Conservation (phyloP, 75 land plant genomes). For the Adiantum capillusveneris region DNA sequence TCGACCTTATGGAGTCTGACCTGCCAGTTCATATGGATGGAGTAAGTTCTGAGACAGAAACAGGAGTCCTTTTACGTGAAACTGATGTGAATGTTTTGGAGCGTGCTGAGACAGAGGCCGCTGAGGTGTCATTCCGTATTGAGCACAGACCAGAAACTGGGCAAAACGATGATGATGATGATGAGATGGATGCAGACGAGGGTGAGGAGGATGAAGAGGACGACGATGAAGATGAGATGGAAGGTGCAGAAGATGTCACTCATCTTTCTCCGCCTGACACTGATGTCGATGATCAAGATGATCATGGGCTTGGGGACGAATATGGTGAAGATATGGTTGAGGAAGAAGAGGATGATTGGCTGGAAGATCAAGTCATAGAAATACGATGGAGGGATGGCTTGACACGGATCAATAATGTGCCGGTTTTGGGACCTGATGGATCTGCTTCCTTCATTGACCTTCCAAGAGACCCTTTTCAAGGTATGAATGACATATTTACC, state of each 20-base stretch:
- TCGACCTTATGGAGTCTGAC: neutral
- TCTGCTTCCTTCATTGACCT: conserved; percentile 20
- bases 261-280: conserved; percentile 50
- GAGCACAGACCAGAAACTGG: conserved; percentile 28
- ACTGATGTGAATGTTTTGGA: conserved; percentile 19
- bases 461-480: conserved; percentile 37
- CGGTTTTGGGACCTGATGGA: conserved; percentile 22
- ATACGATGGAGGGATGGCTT: conserved; percentile 58
- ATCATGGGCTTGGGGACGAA: conserved; percentile 36
- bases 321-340: conserved; percentile 44
- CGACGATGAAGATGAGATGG: conserved; percentile 32
- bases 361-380: conserved; percentile 30
- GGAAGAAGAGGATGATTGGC: conserved; percentile 46
- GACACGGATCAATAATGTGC: conserved; percentile 26
- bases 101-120: conserved; percentile 22
- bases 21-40: neutral
- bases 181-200: conserved; percentile 24
- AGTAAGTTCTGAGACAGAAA: neutral
- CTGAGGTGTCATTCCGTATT: conserved; percentile 21
- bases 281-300: conserved; percentile 42
- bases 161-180: conserved; percentile 28
- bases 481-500: conserved; percentile 32
- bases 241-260: conserved; percentile 39
- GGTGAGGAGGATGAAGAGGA: conserved; percentile 38
- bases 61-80: conserved; percentile 31